phyloP scores from a whole-genome alignment of 306 rosid genomes.

The Citrullus amarus region DNA sequence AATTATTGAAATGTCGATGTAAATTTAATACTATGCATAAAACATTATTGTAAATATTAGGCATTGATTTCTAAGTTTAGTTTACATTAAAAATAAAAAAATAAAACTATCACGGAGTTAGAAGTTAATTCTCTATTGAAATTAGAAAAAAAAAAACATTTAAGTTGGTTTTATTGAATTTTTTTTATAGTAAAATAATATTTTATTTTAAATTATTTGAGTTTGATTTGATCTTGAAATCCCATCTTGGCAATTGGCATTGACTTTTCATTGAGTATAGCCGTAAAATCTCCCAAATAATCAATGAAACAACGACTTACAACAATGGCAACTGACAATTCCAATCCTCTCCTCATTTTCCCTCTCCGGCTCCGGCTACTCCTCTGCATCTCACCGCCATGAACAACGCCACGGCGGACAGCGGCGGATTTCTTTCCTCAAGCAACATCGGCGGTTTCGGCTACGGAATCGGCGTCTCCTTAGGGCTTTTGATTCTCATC shows the following conservation, averaged over 20 bases:
- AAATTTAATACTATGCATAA: no score
- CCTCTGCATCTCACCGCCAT: not conserved
- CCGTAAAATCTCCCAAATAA: not conserved
- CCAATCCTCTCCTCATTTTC: not conserved
- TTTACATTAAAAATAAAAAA: not conserved
- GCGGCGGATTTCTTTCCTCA: conserved; percentile 16
- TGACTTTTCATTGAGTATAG: not conserved
- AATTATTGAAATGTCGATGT: no score
- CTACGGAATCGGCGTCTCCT: conserved; percentile 75
- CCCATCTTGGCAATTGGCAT: not conserved
- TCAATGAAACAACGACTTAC: not conserved
- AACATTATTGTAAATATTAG: not conserved
- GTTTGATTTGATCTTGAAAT: not conserved
- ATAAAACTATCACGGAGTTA: no score
- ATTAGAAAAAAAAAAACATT: no score
- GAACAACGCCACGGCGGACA: conserved; percentile 10
- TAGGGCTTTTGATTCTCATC: conserved; percentile 71
- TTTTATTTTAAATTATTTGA: no score
- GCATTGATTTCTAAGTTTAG: not conserved
- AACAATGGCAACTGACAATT: conserved; percentile 1
- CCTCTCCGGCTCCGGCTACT: not conserved
- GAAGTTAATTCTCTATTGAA: no score
- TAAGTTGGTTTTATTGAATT: no score
- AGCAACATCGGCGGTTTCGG: conserved; percentile 55
- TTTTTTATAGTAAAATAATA: no score